Base-by-base conservation (phyloP, 2,329 filamentous ascomycete genomes). In the Fusarium sambucinum region DNA sequence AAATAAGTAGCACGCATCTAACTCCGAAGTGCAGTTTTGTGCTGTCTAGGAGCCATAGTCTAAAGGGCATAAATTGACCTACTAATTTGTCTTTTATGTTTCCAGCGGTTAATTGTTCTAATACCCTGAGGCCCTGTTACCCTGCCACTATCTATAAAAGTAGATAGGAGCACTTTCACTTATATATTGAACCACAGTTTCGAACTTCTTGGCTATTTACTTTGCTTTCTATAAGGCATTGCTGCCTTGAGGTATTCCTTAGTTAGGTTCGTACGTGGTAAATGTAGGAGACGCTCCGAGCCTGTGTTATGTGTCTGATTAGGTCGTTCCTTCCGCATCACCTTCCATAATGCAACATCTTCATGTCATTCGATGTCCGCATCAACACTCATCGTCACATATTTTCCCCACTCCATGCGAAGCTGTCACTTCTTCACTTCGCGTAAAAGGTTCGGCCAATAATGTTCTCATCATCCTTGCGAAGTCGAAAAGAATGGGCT, bases 401-500 rank as follows among this genome's bases (percentile, higher is more conserved):
- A 8, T 3, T 37, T 4, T 14, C 19, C 17, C 13, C 10, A 41
- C 23, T 35, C 16, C 47, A 44, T 42, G 27, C 7, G 33, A 21
- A 13, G 10, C 11, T 11, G 46, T 51, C 33, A 30, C 30, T 33
- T 25, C 19, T 38, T 37, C 27, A 4, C 13, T 14, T 51, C 17
- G 3, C 25, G 30, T 17, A 29, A n/a, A 17, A 33, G 11, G 14
- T 50, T 25, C n/a, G n/a, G 16, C n/a, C 53, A 35, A 55, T 33
- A 13, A 78, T 81, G 73, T 80, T 83, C 63, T 82, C 78, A 50
- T 77, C 79, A 6, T 80, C 78, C 6, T 71, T 85, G 3, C 75
- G 79, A 23, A 75, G 76, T 45, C 78, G 78, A 27, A 64, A 73
- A 8, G 74, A 75, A 29, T 84, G 80, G 81, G 72, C 74, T 6